Evolutionary conservation across 225 moss, liverwort and hornwort species (phyloP).

Genomic region (Climacium dendroides): DNA sequence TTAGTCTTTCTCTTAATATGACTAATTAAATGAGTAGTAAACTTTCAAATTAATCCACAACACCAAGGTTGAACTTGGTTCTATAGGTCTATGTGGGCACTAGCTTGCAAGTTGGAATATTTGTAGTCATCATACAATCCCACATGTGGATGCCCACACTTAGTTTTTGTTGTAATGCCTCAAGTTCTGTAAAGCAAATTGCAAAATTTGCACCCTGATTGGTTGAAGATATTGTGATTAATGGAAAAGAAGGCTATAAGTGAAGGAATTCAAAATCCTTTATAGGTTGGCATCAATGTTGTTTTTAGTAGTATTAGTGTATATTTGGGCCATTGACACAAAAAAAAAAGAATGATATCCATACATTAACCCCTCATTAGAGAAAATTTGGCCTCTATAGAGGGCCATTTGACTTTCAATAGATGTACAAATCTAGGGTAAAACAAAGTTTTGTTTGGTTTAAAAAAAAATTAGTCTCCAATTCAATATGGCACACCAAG

Average conservation of each 20-base stretch:
- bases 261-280: fast-evolving
- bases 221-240: neutral
- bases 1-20: neutral
- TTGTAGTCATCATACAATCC: neutral
- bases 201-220: neutral
- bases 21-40: neutral
- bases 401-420: too few species aligned
- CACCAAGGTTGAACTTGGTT: neutral
- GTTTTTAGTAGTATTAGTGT: neutral
- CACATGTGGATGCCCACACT: fast-evolving
- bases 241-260: fast-evolving
- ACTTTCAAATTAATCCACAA: too few species aligned
- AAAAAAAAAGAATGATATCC: neutral
- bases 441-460: too few species aligned
- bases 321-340: neutral
- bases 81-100: neutral
- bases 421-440: too few species aligned
- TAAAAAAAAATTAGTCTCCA: too few species aligned
- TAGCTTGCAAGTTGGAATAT: neutral
- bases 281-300: fast-evolving
- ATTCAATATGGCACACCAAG: too few species aligned
- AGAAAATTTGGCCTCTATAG: too few species aligned
- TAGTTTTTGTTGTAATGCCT: neutral
- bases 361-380: fast-evolving
- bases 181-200: fast-evolving